These are phyloP conservation scores for Lizanozyma gosingica DNA, from an alignment of 1,139 yeast genomes.

Conservation along the genomic window DNA sequence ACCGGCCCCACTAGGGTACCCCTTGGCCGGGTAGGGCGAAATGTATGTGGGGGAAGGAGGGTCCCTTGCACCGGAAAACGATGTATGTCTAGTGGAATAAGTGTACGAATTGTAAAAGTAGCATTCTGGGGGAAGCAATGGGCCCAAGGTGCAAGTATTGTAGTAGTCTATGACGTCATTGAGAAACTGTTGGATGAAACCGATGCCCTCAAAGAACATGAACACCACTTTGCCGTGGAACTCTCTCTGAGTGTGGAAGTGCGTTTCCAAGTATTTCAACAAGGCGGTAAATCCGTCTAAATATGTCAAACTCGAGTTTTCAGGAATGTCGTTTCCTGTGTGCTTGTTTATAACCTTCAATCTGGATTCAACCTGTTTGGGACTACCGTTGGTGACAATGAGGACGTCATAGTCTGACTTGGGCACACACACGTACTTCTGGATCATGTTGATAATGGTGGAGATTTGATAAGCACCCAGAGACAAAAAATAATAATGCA, in stretches of 20 bases:
- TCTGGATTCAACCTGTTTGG: conserved; percentile 22
- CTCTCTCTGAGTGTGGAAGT: conserved; percentile 1
- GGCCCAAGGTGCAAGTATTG: neutral
- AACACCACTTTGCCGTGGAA: conserved; percentile 11
- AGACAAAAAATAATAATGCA: too few relatives aligned
- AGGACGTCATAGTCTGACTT: conserved; percentile 25
- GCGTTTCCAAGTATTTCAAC: conserved; percentile 9
- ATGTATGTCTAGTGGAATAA: conserved; percentile 3
- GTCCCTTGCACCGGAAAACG: neutral
- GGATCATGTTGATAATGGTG: conserved; percentile 17
- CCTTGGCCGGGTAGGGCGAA: neutral
- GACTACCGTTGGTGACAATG: conserved; percentile 27
- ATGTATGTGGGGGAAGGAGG: neutral
- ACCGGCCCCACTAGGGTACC: too few relatives aligned
- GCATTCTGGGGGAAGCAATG: neutral
- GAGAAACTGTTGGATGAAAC: conserved; percentile 21
- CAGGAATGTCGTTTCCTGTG: conserved; percentile 18
- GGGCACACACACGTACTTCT: conserved; percentile 29
- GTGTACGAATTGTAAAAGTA: conserved; percentile 6
- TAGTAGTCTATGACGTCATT: neutral
- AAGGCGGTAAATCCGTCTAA: conserved; percentile 21
- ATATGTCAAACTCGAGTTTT: conserved; percentile 18
- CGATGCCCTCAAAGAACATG: conserved; percentile 33
- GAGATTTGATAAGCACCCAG: conserved; percentile 1
- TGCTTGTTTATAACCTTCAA: conserved; percentile 18